Conservation (phyloP, 768 basidiomycete species). For the Stropharia rugosoannulata region DNA sequence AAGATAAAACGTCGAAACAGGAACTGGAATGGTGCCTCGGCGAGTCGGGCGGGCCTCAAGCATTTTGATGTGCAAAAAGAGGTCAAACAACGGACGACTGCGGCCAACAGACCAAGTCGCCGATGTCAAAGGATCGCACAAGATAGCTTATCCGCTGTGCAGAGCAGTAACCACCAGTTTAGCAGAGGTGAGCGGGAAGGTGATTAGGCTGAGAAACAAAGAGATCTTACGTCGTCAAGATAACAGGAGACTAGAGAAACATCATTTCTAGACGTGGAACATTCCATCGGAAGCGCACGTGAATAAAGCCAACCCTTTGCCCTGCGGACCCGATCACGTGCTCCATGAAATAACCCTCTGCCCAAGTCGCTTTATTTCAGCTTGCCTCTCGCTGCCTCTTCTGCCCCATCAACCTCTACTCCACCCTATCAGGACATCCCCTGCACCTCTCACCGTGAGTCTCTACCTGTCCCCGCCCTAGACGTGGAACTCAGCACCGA, state of each 20-base stretch:
- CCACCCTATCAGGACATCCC: constrained; percentile 31
- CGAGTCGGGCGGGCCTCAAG: too few species aligned
- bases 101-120: too few species aligned
- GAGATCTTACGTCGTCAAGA: constrained; percentile 23
- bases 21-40: too few species aligned
- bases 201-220: constrained; percentile 1
- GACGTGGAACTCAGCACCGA: constrained; percentile 38
- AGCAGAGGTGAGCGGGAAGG: background rate
- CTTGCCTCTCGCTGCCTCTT: constrained; percentile 47
- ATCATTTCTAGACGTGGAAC: constrained; percentile 13
- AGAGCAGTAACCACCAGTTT: background rate
- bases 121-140: background rate
- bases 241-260: constrained; percentile 11
- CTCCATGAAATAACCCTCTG: constrained; percentile 54
- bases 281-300: constrained; percentile 25
- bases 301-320: constrained; percentile 42
- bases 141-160: background rate
- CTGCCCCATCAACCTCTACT: constrained; percentile 45
- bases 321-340: constrained; percentile 40
- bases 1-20: too few species aligned
- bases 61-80: too few species aligned
- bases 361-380: constrained; percentile 70
- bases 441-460: constrained; percentile 43
- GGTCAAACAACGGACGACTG: too few species aligned
- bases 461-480: constrained; percentile 26